These are phyloP conservation scores for Logfia minima DNA, from an alignment of 129 eudicot genomes.

Conservation along the genomic window DNA sequence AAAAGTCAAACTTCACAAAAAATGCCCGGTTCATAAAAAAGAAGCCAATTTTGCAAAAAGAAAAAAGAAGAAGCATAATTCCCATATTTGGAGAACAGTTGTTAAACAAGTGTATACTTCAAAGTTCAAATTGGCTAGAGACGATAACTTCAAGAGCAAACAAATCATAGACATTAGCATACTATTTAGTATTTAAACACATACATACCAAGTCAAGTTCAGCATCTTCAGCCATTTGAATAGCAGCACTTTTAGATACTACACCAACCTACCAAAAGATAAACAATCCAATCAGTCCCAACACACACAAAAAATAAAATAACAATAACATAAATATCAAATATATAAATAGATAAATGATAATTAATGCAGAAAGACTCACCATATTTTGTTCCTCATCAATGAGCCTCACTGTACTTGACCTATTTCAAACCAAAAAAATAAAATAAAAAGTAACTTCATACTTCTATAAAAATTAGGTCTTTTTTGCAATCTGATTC, in stretches of 20 bases:
- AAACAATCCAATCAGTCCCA: conserved; percentile 17
- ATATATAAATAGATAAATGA: conserved; percentile 29
- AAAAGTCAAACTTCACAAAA: no score
- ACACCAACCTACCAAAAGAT: conserved; percentile 64
- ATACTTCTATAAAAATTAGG: neutral
- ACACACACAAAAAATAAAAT: neutral
- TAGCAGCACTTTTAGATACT: conserved; percentile 71
- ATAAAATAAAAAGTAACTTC: neutral
- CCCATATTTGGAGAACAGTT: neutral
- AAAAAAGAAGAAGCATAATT: no score
- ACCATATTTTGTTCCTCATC: conserved; percentile 81
- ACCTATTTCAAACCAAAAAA: conserved; percentile 48
- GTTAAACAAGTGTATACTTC: neutral
- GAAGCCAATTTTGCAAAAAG: no score
- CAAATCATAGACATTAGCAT: neutral
- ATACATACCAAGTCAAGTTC: conserved; percentile 90
- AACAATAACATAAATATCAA: neutral
- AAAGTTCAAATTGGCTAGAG: neutral
- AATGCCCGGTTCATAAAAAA: no score
- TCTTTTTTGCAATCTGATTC: conserved; percentile 3
- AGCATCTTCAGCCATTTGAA: conserved; percentile 83
- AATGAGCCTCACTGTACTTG: conserved; percentile 79
- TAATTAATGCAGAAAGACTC: neutral
- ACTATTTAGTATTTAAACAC: neutral
- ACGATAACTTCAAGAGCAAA: neutral